Percentiles rank a stretch among this genome's conserved stretches.
Evolutionary conservation across 805 yeast genomes (phyloP).

Genomic region (Candida manassasensis): DNA sequence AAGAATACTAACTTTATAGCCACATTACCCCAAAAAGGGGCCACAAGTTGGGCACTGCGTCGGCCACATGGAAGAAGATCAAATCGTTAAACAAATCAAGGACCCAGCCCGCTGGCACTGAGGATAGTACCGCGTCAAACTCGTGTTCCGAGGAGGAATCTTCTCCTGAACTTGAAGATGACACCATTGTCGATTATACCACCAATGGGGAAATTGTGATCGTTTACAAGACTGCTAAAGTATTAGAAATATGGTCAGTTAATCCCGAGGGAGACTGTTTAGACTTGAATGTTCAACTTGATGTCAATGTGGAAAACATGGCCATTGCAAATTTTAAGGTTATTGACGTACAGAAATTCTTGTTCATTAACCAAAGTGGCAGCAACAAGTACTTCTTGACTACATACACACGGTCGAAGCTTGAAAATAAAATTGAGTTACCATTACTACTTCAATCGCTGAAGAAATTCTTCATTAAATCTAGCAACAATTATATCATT

Average conservation of each 20-base stretch:
- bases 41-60: constrained; percentile 34
- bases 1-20: constrained; percentile 7
- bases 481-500: constrained; percentile 17
- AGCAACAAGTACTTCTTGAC: background rate
- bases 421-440: background rate
- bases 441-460: background rate
- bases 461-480: constrained; percentile 12
- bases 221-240: constrained; percentile 14
- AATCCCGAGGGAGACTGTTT: constrained; percentile 11
- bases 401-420: background rate
- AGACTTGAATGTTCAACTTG: background rate
- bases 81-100: constrained; percentile 25
- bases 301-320: background rate
- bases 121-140: background rate
- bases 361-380: background rate
- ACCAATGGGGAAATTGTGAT: constrained; percentile 29
- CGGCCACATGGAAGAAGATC: constrained; percentile 40
- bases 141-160: constrained; percentile 4
- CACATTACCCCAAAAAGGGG: constrained; percentile 32
- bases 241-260: constrained; percentile 29
- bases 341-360: background rate
- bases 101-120: background rate
- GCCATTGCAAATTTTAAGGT: background rate
- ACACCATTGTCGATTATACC: constrained; percentile 3
- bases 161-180: background rate